A percentile compares a stretch with the other conserved stretches of the same genome.
These are phyloP conservation scores for Arctostaphylos glauca DNA, from an alignment of 148 eudicot species.

Conservation along the genomic window DNA sequence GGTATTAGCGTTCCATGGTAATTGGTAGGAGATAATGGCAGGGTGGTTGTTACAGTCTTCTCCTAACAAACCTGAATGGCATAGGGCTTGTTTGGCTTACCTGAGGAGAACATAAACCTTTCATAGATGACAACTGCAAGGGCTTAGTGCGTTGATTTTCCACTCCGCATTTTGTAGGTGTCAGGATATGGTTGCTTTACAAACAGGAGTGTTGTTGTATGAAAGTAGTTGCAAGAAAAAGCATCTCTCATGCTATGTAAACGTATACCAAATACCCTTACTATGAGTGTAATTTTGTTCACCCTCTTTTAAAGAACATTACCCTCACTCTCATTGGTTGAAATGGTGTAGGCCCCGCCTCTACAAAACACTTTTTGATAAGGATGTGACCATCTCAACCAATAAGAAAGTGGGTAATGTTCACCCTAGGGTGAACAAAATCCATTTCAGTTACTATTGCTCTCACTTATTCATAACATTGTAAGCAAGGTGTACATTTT, in stretches of 20 bases:
- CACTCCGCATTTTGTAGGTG: not conserved
- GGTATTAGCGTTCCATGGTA: too few relatives aligned
- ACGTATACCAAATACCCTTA: not conserved
- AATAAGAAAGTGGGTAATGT: too few relatives aligned
- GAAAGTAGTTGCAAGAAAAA: conserved; percentile 2
- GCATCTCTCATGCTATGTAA: not conserved
- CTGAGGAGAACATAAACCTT: not conserved
- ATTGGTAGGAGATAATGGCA: not conserved
- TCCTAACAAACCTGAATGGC: not conserved
- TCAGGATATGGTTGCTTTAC: not conserved
- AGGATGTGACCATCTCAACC: too few relatives aligned
- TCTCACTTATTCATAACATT: not conserved
- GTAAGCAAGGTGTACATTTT: not conserved
- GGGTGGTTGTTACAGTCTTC: not conserved
- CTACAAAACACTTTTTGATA: too few relatives aligned
- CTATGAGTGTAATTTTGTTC: too few relatives aligned
- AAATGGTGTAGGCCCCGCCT: too few relatives aligned
- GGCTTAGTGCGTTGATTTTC: not conserved
- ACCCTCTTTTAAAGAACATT: too few relatives aligned
- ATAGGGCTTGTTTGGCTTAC: not conserved
- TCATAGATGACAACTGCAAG: not conserved
- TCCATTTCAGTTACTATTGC: not conserved
- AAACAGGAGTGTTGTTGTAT: not conserved
- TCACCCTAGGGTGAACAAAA: too few relatives aligned
- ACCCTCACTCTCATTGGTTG: too few relatives aligned